Conservation (phyloP, 805 yeast genomes). For the Ogataea dorogensis region DNA sequence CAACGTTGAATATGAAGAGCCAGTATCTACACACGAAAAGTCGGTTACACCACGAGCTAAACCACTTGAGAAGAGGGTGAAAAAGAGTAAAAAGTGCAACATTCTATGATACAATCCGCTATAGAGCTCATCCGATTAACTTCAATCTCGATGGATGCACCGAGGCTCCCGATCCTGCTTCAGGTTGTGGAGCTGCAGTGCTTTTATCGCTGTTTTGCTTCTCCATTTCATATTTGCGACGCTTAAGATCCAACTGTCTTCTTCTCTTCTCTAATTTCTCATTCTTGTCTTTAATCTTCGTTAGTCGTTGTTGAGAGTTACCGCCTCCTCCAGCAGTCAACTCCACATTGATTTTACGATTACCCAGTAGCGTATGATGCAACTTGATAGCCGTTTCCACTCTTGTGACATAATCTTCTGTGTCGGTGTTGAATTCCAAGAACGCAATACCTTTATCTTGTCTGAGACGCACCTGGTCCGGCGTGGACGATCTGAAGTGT, state of each 20-base stretch:
- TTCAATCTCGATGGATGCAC: slow-evolving; percentile 71
- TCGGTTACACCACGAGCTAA: slow-evolving; percentile 4
- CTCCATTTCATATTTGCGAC: slow-evolving; percentile 52
- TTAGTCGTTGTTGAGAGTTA: slow-evolving; percentile 63
- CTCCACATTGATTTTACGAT: slow-evolving; percentile 88
- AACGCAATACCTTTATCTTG: slow-evolving; percentile 89
- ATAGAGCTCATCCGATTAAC: slow-evolving; percentile 34
- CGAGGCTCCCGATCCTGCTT: slow-evolving; percentile 26
- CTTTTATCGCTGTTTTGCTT: slow-evolving; percentile 23
- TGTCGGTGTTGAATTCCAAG: slow-evolving; percentile 67
- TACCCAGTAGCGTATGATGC: slow-evolving; percentile 71
- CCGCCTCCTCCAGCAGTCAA: slow-evolving; percentile 99
- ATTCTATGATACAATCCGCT: slow-evolving; percentile 36
- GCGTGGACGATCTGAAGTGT: slow-evolving; percentile 74
- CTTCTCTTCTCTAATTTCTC: slow-evolving; percentile 71
- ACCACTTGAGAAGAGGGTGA: slow-evolving; percentile 26
- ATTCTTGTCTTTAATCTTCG: slow-evolving; percentile 78
- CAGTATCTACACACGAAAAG: slow-evolving; percentile 4
- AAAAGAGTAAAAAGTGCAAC: slow-evolving; percentile 49
- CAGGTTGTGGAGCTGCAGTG: slow-evolving; percentile 1
- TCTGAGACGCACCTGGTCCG: slow-evolving; percentile 76
- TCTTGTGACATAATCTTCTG: slow-evolving; percentile 64
- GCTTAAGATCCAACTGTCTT: slow-evolving; percentile 23
- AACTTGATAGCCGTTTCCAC: slow-evolving; percentile 83
- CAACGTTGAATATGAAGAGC: slow-evolving; percentile 8